These are phyloP conservation scores for Gnomoniopsis sp. DNA, from an alignment of 2,329 filamentous ascomycete genomes.

Conservation along the genomic window DNA sequence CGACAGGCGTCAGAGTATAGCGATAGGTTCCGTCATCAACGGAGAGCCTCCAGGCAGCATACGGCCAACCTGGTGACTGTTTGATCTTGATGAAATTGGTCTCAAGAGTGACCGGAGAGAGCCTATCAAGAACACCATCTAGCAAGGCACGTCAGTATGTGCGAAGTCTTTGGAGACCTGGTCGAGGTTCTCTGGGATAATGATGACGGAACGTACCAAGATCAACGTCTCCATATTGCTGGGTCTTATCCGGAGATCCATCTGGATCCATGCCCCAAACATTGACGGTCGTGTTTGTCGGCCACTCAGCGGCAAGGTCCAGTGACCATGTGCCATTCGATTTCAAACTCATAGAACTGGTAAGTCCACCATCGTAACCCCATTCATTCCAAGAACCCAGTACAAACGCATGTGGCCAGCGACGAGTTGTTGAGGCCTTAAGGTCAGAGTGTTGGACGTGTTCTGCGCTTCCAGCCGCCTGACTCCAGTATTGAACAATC, in stretches of 20 bases:
- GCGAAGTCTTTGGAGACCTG: no score
- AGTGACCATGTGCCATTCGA: slow-evolving; percentile 51
- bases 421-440: slow-evolving; percentile 27
- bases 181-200: no score
- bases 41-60: slow-evolving; percentile 51
- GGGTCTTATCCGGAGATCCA: slow-evolving; percentile 57
- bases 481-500: slow-evolving; percentile 61
- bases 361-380: slow-evolving; percentile 58
- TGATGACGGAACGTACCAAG: no score
- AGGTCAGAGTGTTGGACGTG: slow-evolving; percentile 59
- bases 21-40: slow-evolving; percentile 51
- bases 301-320: slow-evolving; percentile 62
- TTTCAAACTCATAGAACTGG: slow-evolving; percentile 46
- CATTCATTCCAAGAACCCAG: slow-evolving; percentile 63
- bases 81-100: slow-evolving; percentile 55
- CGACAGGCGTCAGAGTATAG: slow-evolving; percentile 50
- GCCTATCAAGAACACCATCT: slow-evolving; percentile 58
- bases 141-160: no score
- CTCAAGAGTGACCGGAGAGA: slow-evolving; percentile 54
- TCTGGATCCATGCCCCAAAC: slow-evolving; percentile 65
- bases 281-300: slow-evolving; percentile 58
- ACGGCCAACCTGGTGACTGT: slow-evolving; percentile 46
- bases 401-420: slow-evolving; percentile 60
- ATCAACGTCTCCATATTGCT: slow-evolving; percentile 60
- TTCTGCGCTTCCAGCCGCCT: slow-evolving; percentile 54